Evolutionary conservation across 352 stramenopile species (phyloP), one percentile per base, ranked within the genome.

Genomic region (Globisporangium abappressorium): DNA sequence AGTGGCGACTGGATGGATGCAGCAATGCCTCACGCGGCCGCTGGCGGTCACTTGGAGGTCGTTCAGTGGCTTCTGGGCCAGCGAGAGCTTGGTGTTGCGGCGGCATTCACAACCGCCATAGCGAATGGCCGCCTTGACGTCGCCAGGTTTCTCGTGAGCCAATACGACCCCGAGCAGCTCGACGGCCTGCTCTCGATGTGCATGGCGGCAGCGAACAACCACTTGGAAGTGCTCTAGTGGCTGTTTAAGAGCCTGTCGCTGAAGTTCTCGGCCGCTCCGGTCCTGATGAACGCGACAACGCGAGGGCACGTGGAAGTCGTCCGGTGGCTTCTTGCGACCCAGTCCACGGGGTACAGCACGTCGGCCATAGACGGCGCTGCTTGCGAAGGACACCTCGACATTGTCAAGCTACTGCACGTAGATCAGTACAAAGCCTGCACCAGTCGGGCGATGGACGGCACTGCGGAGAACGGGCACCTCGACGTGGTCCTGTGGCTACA

Each of bases 341-440:
- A 51, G 26, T 14, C 1, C 9, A 26, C 2, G 14, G 47, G 43
- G n/a, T 7, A 36, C 47, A 28, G 30, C 61, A 26, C 26, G 20
- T 34, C n/a, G 20, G 11, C 47, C 7, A 55, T 55, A 4, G n/a
- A 28, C 4, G 20, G 11, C n/a, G 22, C 49, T 15, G 36, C 33
- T 12, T 34, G 6, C 2, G 24, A 18, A 12, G 62, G 62, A 5
- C 3, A 60, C 33, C 7, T 33, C 5, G 12, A 6, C 3, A 26
- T 60, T 26, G 47, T 41, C 1, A n/a, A 70, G 38, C 62, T 47
- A 47, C 38, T 70, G 12, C 64, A 66, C 11, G 59, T 20, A n/a
- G 9, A 72, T 36, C 58, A 59, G 0, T 22, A 6, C 1, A 55
- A 66, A 43, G 33, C 57, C 7, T 74, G 63, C 26, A 47, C 11